Percentiles rank a stretch among this genome's conserved stretches.
Evolutionary conservation across 192 early-diverging fungal genomes (phyloP).

Genomic region (Podila clonocystis): DNA sequence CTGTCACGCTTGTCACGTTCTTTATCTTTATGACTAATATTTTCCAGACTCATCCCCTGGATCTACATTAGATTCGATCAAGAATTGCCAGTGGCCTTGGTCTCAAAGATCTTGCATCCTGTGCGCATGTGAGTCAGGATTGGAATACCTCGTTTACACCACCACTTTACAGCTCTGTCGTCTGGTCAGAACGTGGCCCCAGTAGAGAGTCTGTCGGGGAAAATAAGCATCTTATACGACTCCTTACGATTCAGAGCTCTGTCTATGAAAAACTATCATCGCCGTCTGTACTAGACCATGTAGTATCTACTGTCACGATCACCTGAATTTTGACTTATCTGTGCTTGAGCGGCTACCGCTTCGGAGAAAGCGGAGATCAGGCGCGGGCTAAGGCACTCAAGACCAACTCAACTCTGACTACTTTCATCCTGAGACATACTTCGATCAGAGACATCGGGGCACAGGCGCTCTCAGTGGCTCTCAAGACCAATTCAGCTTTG

Average conservation of each 20-base stretch:
- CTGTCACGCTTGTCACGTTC: slow-evolving; percentile 4
- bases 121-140: slow-evolving; percentile 25
- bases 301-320: slow-evolving; percentile 5
- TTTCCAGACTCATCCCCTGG: slow-evolving; percentile 15
- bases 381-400: no score
- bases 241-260: not conserved
- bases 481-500: no score
- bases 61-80: slow-evolving; percentile 26
- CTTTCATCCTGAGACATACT: no score
- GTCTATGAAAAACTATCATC: no score
- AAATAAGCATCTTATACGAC: slow-evolving; percentile 12
- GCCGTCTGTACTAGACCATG: not conserved
- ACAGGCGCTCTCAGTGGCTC: no score
- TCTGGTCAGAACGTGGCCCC: not conserved
- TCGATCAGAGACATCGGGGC: no score
- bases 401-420: no score
- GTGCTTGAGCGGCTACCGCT: not conserved
- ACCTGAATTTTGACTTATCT: slow-evolving; percentile 9
- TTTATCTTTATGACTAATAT: slow-evolving; percentile 16
- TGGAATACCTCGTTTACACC: slow-evolving; percentile 22
- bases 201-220: slow-evolving; percentile 1
- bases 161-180: slow-evolving; percentile 18
- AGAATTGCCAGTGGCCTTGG: slow-evolving; percentile 17
- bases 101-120: slow-evolving; percentile 17
- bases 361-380: not conserved